Evolutionary conservation across 345 rosid genomes (phyloP).

Genomic region (Kandelia obovata): DNA sequence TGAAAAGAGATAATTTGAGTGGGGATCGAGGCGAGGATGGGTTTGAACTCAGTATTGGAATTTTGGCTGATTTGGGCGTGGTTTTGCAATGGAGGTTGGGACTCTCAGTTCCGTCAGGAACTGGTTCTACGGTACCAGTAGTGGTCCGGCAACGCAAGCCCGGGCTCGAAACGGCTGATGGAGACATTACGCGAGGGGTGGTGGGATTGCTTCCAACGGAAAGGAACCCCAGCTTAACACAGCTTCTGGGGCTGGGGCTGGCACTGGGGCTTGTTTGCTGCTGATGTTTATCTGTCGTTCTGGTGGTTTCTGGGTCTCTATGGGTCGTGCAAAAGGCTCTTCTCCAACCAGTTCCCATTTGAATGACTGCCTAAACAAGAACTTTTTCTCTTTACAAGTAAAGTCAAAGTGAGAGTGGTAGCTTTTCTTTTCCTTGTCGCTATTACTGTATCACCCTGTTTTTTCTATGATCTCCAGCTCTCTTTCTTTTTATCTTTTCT

Average conservation of each 20-base stretch:
- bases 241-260: constrained; percentile 53
- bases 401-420: background rate
- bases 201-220: constrained; percentile 58
- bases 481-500: background rate
- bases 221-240: constrained; percentile 54
- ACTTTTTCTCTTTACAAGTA: background rate
- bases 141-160: constrained; percentile 50
- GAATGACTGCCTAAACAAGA: constrained; percentile 1
- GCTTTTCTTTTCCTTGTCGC: background rate
- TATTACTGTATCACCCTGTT: background rate
- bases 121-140: background rate
- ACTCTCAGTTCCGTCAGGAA: constrained; percentile 29
- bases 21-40: constrained; percentile 34
- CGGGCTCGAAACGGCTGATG: constrained; percentile 16
- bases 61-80: constrained; percentile 16
- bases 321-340: constrained; percentile 87
- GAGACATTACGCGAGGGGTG: constrained; percentile 49
- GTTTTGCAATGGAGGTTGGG: constrained; percentile 16
- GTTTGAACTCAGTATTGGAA: constrained; percentile 13
- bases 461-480: background rate
- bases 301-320: constrained; percentile 43
- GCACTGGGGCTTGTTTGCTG: constrained; percentile 24
- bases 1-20: constrained; percentile 26
- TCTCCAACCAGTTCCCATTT: constrained; percentile 95
- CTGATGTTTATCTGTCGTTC: constrained; percentile 33